Base-by-base conservation (phyloP, 371 early-diverging fungal genomes). In the Chytridium lagenaria region DNA sequence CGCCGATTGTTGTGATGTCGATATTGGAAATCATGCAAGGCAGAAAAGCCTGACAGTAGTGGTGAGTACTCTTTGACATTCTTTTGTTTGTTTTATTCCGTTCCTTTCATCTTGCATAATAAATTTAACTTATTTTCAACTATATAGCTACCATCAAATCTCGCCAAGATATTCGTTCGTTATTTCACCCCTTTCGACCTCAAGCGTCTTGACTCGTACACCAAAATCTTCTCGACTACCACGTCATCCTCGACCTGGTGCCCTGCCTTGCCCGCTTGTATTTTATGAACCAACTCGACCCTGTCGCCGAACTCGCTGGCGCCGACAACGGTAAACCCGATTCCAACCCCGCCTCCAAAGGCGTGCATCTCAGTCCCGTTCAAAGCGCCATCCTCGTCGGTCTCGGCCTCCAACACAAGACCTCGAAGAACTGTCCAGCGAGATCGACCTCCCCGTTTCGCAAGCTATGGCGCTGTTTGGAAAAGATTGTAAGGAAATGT, bases 141-240 rank as follows among this genome's bases (percentile, higher is more conserved):
- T n/a, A n/a, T n/a, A n/a, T n/a, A 61, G 72, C 37, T 10, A 69
- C 51, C 26, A 75, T 81, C 59, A 37, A 59, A 16, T 73, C 75
- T 23, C 67, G 63, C 7, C 33, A 61, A 0, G 87, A 88, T 39
- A 79, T 97, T 31, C 80, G 77, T n/a, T 49, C 76, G 87, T 1
- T 80, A 88, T 73, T 92, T 96, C 67, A 86, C 91, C 3, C 91
- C 94, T 0, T 95, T 91, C 73, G 99, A 98, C 74, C 82, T 98
- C 70, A 97, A 96, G 82, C 94, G 99, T 52, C 88, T 98, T 34
- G 96, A 96, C 65, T 91, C 93, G 26, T 98, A 97, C 78, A 83
- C 95, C 93, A 95, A 85, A 95, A 97, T 77, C 84, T 96, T 83
- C 83, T 97, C 61, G 99, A 98, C 80, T 96, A 96, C 84, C 98